Conservation (phyloP, 805 yeast genomes). For the Henningerozyma blattae region DNA sequence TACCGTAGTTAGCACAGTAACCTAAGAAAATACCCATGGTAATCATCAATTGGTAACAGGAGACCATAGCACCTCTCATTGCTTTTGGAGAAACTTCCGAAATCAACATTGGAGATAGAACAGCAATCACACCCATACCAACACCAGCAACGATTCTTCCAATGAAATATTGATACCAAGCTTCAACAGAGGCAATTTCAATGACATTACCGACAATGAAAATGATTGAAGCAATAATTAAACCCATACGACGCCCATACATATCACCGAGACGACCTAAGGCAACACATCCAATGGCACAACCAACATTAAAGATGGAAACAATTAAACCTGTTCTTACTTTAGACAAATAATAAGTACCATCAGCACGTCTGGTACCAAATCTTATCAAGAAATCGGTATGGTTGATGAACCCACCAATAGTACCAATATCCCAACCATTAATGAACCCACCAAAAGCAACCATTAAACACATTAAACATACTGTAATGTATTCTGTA, state of each 20-base stretch:
- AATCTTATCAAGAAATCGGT: conserved; percentile 17
- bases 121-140: conserved; percentile 69
- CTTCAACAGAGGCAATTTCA: conserved; percentile 42
- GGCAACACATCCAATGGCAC: conserved; percentile 61
- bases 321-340: conserved; percentile 20
- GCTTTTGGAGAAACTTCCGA: conserved; percentile 30
- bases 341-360: conserved; percentile 13
- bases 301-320: conserved; percentile 58
- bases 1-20: conserved; percentile 64
- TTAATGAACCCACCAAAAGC: conserved; percentile 72
- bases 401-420: conserved; percentile 55
- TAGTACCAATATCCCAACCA: conserved; percentile 67
- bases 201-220: conserved; percentile 58
- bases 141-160: conserved; percentile 64
- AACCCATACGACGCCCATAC: conserved; percentile 54
- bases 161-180: conserved; percentile 63
- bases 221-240: conserved; percentile 46
- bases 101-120: conserved; percentile 62
- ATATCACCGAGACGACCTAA: conserved; percentile 48
- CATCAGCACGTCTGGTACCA: conserved; percentile 12
- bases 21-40: conserved; percentile 71
- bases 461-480: conserved; percentile 34
- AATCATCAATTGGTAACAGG: conserved; percentile 61
- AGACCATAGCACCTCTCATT: conserved; percentile 63
- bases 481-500: too few species aligned